Evolutionary conservation across 768 basidiomycete species (phyloP).

Genomic region (Boletus sp.): DNA sequence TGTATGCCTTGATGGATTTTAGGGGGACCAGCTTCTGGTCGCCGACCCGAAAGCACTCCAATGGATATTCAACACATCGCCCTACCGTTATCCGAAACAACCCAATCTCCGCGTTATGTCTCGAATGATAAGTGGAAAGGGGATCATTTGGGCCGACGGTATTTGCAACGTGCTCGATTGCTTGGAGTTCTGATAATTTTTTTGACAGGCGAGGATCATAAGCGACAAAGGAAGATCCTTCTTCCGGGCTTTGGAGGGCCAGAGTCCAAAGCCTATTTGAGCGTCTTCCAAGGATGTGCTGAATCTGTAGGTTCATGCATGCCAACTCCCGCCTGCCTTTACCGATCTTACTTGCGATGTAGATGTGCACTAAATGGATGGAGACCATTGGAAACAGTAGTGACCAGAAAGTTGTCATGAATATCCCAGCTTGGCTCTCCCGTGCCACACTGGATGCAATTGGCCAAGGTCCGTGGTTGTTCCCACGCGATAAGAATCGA

Average conservation of each 20-base stretch:
- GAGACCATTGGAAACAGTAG: neutral
- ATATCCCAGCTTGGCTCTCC: neutral
- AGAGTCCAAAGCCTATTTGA: constrained; percentile 50
- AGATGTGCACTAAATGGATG: neutral
- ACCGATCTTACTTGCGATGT: neutral
- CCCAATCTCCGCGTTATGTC: constrained; percentile 20
- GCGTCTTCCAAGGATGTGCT: constrained; percentile 43
- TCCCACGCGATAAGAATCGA: neutral
- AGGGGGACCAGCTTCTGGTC: constrained; percentile 47
- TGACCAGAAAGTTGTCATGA: neutral
- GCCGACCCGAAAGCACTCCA: constrained; percentile 47
- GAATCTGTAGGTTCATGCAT: constrained; percentile 18
- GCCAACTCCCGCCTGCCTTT: neutral
- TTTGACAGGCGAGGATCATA: constrained; percentile 42
- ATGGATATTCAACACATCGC: constrained; percentile 41
- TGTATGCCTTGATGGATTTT: neutral
- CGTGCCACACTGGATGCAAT: constrained; percentile 32
- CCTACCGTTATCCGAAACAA: constrained; percentile 43
- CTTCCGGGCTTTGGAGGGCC: constrained; percentile 53
- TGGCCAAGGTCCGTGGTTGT: constrained; percentile 39
- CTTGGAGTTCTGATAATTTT: constrained; percentile 11
- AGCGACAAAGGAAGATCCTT: constrained; percentile 53
- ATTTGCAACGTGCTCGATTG: neutral
- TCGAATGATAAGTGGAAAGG: constrained; percentile 29
- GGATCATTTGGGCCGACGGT: constrained; percentile 44